Conservation (phyloP, 805 yeast genomes). For the Candida mattraensis region DNA sequence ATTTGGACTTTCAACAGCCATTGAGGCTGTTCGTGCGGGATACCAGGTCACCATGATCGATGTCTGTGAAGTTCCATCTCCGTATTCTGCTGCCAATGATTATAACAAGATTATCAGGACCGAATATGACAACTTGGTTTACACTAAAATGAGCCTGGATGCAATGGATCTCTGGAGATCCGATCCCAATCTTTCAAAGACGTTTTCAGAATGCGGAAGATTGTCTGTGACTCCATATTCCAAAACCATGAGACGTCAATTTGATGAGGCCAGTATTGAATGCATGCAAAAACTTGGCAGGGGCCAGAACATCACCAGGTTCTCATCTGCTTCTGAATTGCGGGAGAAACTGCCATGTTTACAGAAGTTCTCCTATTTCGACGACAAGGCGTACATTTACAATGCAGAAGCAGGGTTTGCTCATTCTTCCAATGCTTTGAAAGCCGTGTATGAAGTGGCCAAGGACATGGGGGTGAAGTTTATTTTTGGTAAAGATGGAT, state of each 20-base stretch:
- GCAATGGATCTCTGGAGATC: conserved; percentile 41
- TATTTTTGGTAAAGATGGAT: conserved; percentile 34
- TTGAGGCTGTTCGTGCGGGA: conserved; percentile 35
- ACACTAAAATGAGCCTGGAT: conserved; percentile 44
- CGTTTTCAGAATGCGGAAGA: conserved; percentile 43
- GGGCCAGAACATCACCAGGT: conserved; percentile 30
- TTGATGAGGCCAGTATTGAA: conserved; percentile 39
- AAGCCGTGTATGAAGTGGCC: conserved; percentile 32
- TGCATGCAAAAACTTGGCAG: conserved; percentile 32
- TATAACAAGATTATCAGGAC: conserved; percentile 49
- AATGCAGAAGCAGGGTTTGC: conserved; percentile 46
- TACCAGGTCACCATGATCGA: conserved; percentile 40
- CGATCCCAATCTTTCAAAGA: conserved; percentile 34
- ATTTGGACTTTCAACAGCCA: conserved; percentile 46
- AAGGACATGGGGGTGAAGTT: conserved; percentile 35
- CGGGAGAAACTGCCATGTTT: conserved; percentile 23
- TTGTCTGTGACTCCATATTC: conserved; percentile 37
- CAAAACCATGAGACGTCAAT: conserved; percentile 35
- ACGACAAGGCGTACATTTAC: conserved; percentile 20
- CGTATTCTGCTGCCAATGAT: conserved; percentile 48
- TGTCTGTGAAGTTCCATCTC: conserved; percentile 42
- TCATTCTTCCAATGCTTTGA: conserved; percentile 41
- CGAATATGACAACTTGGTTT: conserved; percentile 43
- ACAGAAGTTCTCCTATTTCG: conserved; percentile 11
- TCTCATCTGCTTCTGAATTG: conserved; percentile 32